Evolutionary conservation across 139 green algal species (phyloP).

Genomic region (Closterium sp.): DNA sequence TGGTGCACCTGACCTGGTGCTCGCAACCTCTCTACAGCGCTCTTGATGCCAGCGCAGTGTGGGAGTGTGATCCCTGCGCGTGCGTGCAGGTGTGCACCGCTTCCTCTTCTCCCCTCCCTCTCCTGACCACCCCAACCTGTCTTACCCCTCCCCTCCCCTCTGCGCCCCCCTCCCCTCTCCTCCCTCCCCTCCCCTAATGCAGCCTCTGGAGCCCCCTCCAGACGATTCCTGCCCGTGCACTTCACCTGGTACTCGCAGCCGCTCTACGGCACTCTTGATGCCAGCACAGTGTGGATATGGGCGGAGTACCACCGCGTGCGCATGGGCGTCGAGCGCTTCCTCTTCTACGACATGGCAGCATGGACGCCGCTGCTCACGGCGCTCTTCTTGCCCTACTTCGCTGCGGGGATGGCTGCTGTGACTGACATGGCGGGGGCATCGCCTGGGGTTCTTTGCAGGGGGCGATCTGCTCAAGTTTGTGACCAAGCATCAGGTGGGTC

Average conservation of each 20-base stretch:
- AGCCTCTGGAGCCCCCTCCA: not conserved
- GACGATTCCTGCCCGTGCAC: not conserved
- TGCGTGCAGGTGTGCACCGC: not conserved
- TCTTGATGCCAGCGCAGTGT: not conserved
- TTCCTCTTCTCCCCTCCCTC: not conserved
- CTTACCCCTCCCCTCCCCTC: not conserved
- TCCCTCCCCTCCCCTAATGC: not conserved
- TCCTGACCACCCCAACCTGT: not conserved
- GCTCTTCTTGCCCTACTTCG: not conserved
- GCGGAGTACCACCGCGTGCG: not conserved
- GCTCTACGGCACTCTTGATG: not conserved
- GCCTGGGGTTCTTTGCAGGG: not conserved
- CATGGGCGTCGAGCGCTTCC: not conserved
- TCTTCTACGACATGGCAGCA: not conserved
- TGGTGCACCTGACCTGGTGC: not conserved
- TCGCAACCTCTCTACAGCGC: not conserved
- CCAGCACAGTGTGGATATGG: not conserved
- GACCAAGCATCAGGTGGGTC: not conserved
- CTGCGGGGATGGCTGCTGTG: not conserved
- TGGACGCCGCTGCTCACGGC: not conserved
- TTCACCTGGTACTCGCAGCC: not conserved
- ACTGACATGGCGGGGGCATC: not conserved
- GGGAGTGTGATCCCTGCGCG: not conserved
- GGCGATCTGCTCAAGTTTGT: not conserved
- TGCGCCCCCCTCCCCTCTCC: not conserved